Conservation (phyloP, 371 early-diverging fungal genomes). For the Mucor piriformis region DNA sequence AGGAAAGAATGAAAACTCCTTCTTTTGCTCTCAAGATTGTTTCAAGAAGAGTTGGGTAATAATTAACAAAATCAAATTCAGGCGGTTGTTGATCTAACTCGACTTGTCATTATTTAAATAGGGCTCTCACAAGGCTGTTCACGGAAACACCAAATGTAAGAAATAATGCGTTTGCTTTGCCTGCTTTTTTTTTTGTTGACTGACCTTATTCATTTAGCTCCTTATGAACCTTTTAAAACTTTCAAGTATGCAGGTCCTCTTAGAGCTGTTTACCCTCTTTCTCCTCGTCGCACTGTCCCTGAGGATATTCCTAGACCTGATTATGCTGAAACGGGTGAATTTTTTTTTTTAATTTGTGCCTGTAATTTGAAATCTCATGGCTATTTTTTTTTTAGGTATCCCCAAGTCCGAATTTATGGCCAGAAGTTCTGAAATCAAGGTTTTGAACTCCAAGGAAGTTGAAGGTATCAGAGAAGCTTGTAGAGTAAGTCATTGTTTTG, state of each 20-base stretch:
- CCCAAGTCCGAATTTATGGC: constrained; percentile 71
- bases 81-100: not conserved
- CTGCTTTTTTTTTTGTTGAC: not conserved
- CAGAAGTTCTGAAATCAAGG: constrained; percentile 69
- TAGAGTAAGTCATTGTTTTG: constrained; percentile 43
- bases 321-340: constrained; percentile 69
- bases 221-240: constrained; percentile 82
- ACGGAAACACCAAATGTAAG: constrained; percentile 35
- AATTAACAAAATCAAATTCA: not conserved
- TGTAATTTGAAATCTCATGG: too few relatives aligned
- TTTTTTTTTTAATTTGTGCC: not conserved
- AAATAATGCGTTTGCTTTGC: not conserved
- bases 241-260: constrained; percentile 82
- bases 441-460: constrained; percentile 71
- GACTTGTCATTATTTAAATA: constrained; percentile 18
- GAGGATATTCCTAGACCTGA: constrained; percentile 80
- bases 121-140: constrained; percentile 61
- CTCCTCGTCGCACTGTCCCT: constrained; percentile 77
- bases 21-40: constrained; percentile 89
- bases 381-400: constrained; percentile 44
- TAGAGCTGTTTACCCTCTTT: constrained; percentile 87
- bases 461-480: constrained; percentile 82
- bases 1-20: constrained; percentile 59
- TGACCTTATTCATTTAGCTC: constrained; percentile 22
- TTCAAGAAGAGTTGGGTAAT: constrained; percentile 84